Percentiles rank a stretch among this genome's conserved stretches.
Evolutionary conservation across 495 filamentous ascomycete genomes (phyloP).

Genomic region (Trichoderma gamsii): DNA sequence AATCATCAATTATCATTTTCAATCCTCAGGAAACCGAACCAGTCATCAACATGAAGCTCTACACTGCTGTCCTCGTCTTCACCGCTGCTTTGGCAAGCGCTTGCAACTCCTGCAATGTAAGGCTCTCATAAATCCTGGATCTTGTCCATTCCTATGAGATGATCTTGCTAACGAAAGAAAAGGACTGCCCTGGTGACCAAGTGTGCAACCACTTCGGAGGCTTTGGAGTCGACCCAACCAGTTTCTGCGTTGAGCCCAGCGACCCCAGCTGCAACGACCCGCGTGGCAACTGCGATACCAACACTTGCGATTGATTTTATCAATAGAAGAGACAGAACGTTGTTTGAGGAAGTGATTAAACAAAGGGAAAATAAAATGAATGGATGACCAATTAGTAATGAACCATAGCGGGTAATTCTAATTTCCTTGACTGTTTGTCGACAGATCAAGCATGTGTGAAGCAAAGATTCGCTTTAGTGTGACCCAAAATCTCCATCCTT

Average conservation of each 20-base stretch:
- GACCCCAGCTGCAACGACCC: constrained; percentile 13
- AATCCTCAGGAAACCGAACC: not conserved
- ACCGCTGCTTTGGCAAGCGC: not conserved
- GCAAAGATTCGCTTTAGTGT: too few relatives aligned
- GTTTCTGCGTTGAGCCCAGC: constrained; percentile 8
- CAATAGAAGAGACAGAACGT: not conserved
- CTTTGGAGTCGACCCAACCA: not conserved
- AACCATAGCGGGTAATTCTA: too few relatives aligned
- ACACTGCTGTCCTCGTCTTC: not conserved
- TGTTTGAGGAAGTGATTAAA: not conserved
- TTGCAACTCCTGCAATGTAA: constrained; percentile 9
- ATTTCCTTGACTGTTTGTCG: too few relatives aligned
- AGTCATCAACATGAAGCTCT: not conserved
- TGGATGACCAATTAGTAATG: too few relatives aligned
- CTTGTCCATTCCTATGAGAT: not conserved
- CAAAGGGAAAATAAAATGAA: not conserved
- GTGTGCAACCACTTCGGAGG: constrained; percentile 6
- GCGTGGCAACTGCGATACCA: constrained; percentile 1
- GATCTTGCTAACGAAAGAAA: not conserved
- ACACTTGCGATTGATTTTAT: not conserved
- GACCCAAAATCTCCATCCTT: too few relatives aligned
- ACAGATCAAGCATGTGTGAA: too few relatives aligned
- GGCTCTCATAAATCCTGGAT: not conserved
- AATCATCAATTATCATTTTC: not conserved
- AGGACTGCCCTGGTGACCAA: constrained; percentile 7